phyloP scores from a whole-genome alignment of 768 basidiomycete genomes.

The Hydnum rufescens region DNA sequence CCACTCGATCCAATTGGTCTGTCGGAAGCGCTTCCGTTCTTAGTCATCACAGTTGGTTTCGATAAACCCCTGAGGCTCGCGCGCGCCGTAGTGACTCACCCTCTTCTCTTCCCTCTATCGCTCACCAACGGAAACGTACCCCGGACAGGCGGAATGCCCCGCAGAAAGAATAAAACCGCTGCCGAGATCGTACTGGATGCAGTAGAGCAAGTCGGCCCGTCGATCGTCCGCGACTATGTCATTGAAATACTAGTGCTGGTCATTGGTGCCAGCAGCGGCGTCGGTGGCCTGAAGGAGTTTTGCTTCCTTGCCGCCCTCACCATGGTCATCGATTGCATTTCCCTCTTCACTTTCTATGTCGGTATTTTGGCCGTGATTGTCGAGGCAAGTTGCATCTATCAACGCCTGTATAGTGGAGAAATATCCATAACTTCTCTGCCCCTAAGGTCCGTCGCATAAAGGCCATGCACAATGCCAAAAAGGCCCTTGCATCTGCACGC shows the following conservation, averaged over 20 bases:
- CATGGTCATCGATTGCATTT: conserved; percentile 66
- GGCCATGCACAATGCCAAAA: conserved; percentile 20
- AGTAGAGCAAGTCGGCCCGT: conserved; percentile 53
- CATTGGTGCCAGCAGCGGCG: conserved; percentile 69
- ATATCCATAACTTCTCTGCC: not conserved
- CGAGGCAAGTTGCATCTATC: conserved; percentile 36
- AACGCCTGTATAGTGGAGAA: not conserved
- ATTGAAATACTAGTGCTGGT: conserved; percentile 80
- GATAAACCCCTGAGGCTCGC: conserved; percentile 93
- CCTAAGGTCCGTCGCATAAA: conserved; percentile 26
- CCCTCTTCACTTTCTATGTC: conserved; percentile 79
- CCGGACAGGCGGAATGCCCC: conserved; percentile 15
- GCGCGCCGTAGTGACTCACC: conserved; percentile 71
- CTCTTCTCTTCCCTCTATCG: conserved; percentile 20
- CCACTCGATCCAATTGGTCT: conserved; percentile 83
- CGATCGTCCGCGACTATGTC: conserved; percentile 81
- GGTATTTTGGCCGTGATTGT: conserved; percentile 88
- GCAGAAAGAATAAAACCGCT: conserved; percentile 36
- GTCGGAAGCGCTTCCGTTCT: conserved; percentile 90
- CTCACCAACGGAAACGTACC: conserved; percentile 2
- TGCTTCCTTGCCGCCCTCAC: conserved; percentile 87
- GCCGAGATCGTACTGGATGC: conserved; percentile 73
- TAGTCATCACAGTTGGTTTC: conserved; percentile 94
- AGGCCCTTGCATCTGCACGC: conserved; percentile 8
- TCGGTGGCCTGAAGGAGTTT: conserved; percentile 81